Evolutionary conservation across 352 stramenopile species (phyloP).

Genomic region (Phytophthora kernoviae): DNA sequence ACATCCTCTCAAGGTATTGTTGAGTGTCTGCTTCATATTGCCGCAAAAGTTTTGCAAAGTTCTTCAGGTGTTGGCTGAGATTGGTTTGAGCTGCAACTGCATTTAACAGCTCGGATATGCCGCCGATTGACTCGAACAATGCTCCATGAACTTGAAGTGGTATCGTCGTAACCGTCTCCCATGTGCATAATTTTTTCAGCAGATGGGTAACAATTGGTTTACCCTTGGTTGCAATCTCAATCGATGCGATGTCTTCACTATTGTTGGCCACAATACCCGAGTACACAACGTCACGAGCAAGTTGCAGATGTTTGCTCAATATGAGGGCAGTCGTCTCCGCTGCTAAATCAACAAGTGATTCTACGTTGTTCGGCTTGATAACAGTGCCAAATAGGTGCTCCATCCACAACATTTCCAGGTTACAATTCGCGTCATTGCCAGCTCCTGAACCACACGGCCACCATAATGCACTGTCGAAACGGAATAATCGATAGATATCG

Average conservation of each 20-base stretch:
- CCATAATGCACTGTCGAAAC: slow-evolving; percentile 80
- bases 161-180: slow-evolving; percentile 67
- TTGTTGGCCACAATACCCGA: slow-evolving; percentile 36
- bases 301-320: slow-evolving; percentile 79
- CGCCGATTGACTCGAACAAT: slow-evolving; percentile 82
- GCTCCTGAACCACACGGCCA: slow-evolving; percentile 63
- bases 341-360: slow-evolving; percentile 75
- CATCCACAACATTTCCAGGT: slow-evolving; percentile 68
- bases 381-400: slow-evolving; percentile 70
- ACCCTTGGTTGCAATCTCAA: slow-evolving; percentile 40
- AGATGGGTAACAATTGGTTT: slow-evolving; percentile 72
- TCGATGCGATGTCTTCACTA: slow-evolving; percentile 17
- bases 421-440: slow-evolving; percentile 11
- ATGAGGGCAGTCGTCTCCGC: slow-evolving; percentile 75
- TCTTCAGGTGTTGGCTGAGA: slow-evolving; percentile 26
- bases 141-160: slow-evolving; percentile 80
- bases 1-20: slow-evolving; percentile 71
- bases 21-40: slow-evolving; percentile 53
- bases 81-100: slow-evolving; percentile 38
- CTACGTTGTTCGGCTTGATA: slow-evolving; percentile 63
- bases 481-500: slow-evolving; percentile 72
- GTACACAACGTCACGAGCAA: slow-evolving; percentile 75
- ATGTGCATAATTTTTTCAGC: slow-evolving; percentile 63
- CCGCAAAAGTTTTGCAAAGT: slow-evolving; percentile 45
- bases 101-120: slow-evolving; percentile 74